These are phyloP conservation scores for Lentinula guzmanii DNA, from an alignment of 768 basidiomycete species.

Conservation along the genomic window DNA sequence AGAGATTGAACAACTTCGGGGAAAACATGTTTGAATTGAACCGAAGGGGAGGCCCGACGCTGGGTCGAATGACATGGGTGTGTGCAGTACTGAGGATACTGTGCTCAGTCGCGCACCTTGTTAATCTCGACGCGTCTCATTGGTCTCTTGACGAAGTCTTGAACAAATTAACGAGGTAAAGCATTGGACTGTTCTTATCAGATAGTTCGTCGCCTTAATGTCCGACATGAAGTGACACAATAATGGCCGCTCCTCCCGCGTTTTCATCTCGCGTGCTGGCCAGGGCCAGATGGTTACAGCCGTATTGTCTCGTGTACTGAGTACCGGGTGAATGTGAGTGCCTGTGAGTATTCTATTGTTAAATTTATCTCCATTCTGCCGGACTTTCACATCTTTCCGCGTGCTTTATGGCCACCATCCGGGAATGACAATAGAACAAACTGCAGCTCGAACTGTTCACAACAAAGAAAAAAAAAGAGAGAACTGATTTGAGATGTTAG, in stretches of 20 bases:
- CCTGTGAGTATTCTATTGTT: not conserved
- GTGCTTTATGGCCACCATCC: not conserved
- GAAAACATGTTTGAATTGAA: not conserved
- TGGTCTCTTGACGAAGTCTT: not conserved
- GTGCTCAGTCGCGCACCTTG: too few relatives aligned
- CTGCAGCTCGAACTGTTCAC: not conserved
- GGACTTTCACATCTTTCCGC: not conserved
- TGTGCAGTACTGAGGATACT: too few relatives aligned
- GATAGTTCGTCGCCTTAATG: not conserved
- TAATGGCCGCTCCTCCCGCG: not conserved
- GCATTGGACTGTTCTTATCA: not conserved
- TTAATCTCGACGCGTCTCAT: too few relatives aligned
- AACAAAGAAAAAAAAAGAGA: not conserved
- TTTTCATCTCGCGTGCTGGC: not conserved
- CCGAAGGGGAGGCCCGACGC: too few relatives aligned
- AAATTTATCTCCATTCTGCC: not conserved
- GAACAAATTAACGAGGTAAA: not conserved
- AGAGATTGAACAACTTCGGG: too few relatives aligned
- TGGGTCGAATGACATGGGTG: too few relatives aligned
- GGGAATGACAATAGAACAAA: not conserved
- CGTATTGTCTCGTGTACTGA: not conserved
- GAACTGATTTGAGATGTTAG: not conserved
- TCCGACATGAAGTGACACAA: not conserved
- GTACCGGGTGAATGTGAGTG: not conserved
- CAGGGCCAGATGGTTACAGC: not conserved